Base-by-base conservation (phyloP, 2,329 filamentous ascomycete species). In the Alternaria alternata region DNA sequence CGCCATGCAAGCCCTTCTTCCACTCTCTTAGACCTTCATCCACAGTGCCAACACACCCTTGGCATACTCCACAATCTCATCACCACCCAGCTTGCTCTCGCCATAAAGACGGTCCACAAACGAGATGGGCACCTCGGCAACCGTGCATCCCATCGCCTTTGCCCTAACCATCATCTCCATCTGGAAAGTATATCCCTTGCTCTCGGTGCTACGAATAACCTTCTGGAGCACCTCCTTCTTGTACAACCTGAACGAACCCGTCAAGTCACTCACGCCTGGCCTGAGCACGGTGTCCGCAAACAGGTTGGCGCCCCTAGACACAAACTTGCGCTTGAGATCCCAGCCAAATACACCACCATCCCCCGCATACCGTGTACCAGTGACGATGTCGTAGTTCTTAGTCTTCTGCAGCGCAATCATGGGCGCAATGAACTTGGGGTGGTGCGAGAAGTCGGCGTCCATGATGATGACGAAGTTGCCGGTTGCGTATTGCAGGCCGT, bases 111-210 rank as follows among this genome's bases (percentile, higher is more conserved):
- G 88, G 79, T 99, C 96, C 41, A 72, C 95, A 79, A 99, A 99
- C 24, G 88, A 92, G 69, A 99, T 99, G 12, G 95, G 95, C 62
- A 97, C 94, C 85, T 99, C 95, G 16, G 92, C 92, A 32, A 99
- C 94, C 38, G 89, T 91, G 83, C 88, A 96, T 1, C 95, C 94
- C 92, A 97, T 94, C 16, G 91, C 92, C 87, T 97, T 97, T 34
- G 95, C 95, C 63, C 94, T 87, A 8, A 98, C 94, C 90, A 97
- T 98, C 89, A 99, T 91, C 86, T 97, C 94, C 95, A 99, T 99
- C 88, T 99, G 95, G 85, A 99, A 99, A 41, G 91, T 94, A 80
- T 98, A 99, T 3, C 95, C 95, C 83, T 98, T 97, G 78, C 92
- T 95, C 85, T 97, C 91, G 8, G 93, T 97, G 80, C 87, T 92